Conservation (phyloP, 2,329 filamentous ascomycete genomes). For the Neofusicoccum ribis region DNA sequence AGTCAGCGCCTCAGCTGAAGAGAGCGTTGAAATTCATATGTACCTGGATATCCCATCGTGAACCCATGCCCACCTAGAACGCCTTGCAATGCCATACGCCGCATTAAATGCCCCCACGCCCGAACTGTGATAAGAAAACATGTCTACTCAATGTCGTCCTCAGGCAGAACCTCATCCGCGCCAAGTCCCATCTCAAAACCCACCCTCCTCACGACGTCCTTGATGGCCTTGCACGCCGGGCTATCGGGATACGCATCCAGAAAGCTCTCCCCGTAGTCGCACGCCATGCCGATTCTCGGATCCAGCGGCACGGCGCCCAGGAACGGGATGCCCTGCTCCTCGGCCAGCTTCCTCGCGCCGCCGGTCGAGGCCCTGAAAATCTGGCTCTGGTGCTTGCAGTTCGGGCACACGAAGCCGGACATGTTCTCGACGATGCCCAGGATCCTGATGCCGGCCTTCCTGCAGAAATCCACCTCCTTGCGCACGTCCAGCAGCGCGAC, state of each 20-base stretch:
- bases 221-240: slow-evolving; percentile 81
- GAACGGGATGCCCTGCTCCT: slow-evolving; percentile 86
- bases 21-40: neutral
- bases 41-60: slow-evolving; percentile 6
- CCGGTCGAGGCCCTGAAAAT: slow-evolving; percentile 93
- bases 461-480: slow-evolving; percentile 97
- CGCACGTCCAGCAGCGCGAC: slow-evolving; percentile 88
- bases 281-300: slow-evolving; percentile 91
- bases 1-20: neutral
- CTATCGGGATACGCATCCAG: slow-evolving; percentile 92
- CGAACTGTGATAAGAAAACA: neutral
- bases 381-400: slow-evolving; percentile 75
- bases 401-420: slow-evolving; percentile 94
- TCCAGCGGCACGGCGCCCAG: slow-evolving; percentile 88
- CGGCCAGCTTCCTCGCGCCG: slow-evolving; percentile 75
- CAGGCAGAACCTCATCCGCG: slow-evolving; percentile 31
- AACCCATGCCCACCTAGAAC: neutral
- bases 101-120: neutral
- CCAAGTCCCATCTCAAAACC: slow-evolving; percentile 47
- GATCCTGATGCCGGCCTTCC: slow-evolving; percentile 86
- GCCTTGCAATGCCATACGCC: slow-evolving; percentile 1
- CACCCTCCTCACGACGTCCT: slow-evolving; percentile 74
- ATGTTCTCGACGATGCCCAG: slow-evolving; percentile 96
- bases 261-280: slow-evolving; percentile 96
- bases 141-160: slow-evolving; percentile 8